Conservation (phyloP, 169 alveolate genomes). For the Besnoitia besnoiti region DNA sequence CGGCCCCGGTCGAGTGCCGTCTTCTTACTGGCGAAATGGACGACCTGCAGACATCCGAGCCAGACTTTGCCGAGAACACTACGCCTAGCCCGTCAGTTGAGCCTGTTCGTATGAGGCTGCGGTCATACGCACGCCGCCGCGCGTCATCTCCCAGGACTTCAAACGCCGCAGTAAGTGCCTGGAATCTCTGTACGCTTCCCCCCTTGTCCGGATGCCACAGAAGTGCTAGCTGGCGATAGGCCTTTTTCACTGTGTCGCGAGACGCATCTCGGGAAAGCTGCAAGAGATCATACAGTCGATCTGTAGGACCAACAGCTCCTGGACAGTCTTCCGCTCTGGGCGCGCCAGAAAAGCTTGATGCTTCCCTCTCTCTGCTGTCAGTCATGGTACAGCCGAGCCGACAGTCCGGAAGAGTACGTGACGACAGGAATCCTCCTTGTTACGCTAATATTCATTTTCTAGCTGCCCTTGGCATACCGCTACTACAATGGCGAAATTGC, state of each 20-base stretch:
- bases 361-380: background rate
- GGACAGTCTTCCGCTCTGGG: background rate
- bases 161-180: conserved; percentile 86
- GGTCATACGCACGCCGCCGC: conserved; percentile 87
- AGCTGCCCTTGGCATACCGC: no score
- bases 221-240: conserved; percentile 82
- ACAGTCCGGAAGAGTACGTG: no score
- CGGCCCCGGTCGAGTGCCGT: conserved; percentile 22
- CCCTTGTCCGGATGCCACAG: conserved; percentile 92
- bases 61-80: background rate
- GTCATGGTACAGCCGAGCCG: background rate
- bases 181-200: conserved; percentile 87
- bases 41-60: background rate
- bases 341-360: background rate
- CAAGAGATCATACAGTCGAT: conserved; percentile 66
- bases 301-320: conserved; percentile 10
- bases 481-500: no score
- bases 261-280: conserved; percentile 71
- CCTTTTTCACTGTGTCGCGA: conserved; percentile 80
- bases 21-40: background rate
- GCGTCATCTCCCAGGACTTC: conserved; percentile 88
- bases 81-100: conserved; percentile 17
- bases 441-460: no score
- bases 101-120: conserved; percentile 56
- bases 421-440: no score